Percentiles rank a stretch among this genome's conserved stretches.
phyloP scores from a whole-genome alignment of 2,329 filamentous ascomycete species.

The Aureobasidium lini region DNA sequence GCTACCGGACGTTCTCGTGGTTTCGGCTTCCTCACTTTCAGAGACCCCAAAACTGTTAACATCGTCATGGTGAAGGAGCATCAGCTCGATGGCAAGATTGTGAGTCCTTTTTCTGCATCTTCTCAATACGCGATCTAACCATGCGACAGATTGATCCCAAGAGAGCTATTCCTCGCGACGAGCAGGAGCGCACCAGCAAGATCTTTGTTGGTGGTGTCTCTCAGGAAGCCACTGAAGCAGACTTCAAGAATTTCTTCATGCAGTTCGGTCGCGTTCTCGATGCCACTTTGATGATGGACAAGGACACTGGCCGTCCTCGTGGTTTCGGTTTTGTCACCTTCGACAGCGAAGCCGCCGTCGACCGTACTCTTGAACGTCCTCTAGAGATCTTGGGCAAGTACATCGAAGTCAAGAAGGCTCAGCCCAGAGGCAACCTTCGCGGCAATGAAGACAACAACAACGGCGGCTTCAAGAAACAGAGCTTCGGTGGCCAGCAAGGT shows the following conservation, averaged over 20 bases:
- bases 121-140: not conserved
- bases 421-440: constrained; percentile 86
- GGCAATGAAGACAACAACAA: constrained; percentile 69
- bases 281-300: constrained; percentile 99
- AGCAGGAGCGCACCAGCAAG: constrained; percentile 97
- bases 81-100: constrained; percentile 95
- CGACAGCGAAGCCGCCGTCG: constrained; percentile 89
- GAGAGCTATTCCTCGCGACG: constrained; percentile 90
- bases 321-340: constrained; percentile 99
- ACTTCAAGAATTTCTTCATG: constrained; percentile 95
- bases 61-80: constrained; percentile 99
- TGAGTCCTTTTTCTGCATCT: constrained; percentile 43
- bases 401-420: constrained; percentile 97
- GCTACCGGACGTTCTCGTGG: constrained; percentile 88
- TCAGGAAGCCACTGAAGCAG: constrained; percentile 91
- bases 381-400: constrained; percentile 91
- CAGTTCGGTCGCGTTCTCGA: constrained; percentile 95
- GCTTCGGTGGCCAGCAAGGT: constrained; percentile 31
- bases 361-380: constrained; percentile 75
- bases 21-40: constrained; percentile 97
- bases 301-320: constrained; percentile 92
- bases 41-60: constrained; percentile 94
- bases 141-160: constrained; percentile 82
- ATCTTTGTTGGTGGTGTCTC: constrained; percentile 98
- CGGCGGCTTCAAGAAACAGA: constrained; percentile 32